Evolutionary conservation across 2,329 filamentous ascomycete species (phyloP).

Genomic region (Cladosporium sp.): DNA sequence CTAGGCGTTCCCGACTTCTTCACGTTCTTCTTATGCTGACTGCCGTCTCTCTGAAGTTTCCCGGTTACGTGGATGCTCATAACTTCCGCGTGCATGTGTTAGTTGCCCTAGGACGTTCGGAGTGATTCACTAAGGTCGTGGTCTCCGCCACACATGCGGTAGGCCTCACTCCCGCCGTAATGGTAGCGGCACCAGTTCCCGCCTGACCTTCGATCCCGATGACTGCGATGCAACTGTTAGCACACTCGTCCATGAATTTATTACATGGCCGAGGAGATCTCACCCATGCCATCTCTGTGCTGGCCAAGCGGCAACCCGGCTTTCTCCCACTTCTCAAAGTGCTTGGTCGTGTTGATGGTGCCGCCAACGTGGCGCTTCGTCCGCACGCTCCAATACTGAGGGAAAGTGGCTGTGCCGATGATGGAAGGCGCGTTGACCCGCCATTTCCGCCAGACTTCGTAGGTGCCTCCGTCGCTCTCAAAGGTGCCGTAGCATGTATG

Average conservation of each 20-base stretch:
- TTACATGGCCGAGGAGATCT: background rate
- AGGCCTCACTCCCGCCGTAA: background rate
- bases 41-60: background rate
- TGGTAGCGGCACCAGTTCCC: background rate
- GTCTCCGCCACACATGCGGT: background rate
- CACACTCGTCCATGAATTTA: background rate
- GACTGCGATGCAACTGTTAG: background rate
- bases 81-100: constrained; percentile 9
- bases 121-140: constrained; percentile 2
- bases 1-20: background rate
- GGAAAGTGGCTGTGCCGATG: constrained; percentile 38
- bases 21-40: background rate
- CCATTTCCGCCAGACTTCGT: constrained; percentile 49
- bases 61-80: background rate
- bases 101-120: constrained; percentile 5
- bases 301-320: constrained; percentile 25
- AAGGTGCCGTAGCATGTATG: constrained; percentile 49
- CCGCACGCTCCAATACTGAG: constrained; percentile 42
- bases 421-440: constrained; percentile 40
- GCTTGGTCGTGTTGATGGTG: constrained; percentile 25
- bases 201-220: constrained; percentile 3
- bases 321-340: constrained; percentile 25
- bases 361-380: constrained; percentile 28
- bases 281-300: constrained; percentile 17
- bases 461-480: constrained; percentile 50